Percentiles rank a stretch among this genome's conserved stretches.
phyloP scores from a whole-genome alignment of 176 grass and related monocot genomes.

The Elaeis guineensis region DNA sequence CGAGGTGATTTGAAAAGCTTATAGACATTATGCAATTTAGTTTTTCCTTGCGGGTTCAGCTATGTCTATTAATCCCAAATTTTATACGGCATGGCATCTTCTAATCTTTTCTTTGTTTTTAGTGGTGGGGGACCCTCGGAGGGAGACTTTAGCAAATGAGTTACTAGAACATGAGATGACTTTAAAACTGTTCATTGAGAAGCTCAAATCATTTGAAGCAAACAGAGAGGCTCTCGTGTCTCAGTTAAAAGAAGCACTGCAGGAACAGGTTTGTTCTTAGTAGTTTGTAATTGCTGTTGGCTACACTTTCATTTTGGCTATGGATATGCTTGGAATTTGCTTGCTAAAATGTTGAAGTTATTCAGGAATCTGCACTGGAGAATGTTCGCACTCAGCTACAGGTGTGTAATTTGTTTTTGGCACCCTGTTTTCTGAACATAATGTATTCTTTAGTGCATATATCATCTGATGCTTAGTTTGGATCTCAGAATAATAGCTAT shows the following conservation, averaged over 20 bases:
- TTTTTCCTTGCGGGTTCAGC: neutral
- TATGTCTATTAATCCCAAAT: neutral
- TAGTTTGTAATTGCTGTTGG: neutral
- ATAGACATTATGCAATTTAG: neutral
- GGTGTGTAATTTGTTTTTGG: slow-evolving; percentile 18
- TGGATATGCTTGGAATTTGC: slow-evolving; percentile 11
- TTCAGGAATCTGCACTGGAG: slow-evolving; percentile 85
- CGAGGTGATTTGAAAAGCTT: slow-evolving; percentile 43
- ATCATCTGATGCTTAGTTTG: too few relatives aligned
- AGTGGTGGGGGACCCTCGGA: slow-evolving; percentile 57
- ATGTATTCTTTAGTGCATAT: too few relatives aligned
- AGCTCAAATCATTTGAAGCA: slow-evolving; percentile 63
- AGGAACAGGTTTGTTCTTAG: slow-evolving; percentile 65
- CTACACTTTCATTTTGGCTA: slow-evolving; percentile 10
- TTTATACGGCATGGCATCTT: slow-evolving; percentile 14
- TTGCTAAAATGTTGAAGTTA: slow-evolving; percentile 18
- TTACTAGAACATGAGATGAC: slow-evolving; percentile 57
- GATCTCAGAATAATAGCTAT: too few relatives aligned
- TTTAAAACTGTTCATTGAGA: slow-evolving; percentile 72
- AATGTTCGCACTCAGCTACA: slow-evolving; percentile 76
- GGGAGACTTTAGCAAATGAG: slow-evolving; percentile 53
- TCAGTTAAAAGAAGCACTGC: slow-evolving; percentile 76
- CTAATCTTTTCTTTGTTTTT: slow-evolving; percentile 36
- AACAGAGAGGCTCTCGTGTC: slow-evolving; percentile 59
- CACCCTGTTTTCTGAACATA: too few relatives aligned